Evolutionary conservation across 345 rosid species (phyloP), one percentile per base, ranked within the genome.

Genomic region (Rhizophora mangle): DNA sequence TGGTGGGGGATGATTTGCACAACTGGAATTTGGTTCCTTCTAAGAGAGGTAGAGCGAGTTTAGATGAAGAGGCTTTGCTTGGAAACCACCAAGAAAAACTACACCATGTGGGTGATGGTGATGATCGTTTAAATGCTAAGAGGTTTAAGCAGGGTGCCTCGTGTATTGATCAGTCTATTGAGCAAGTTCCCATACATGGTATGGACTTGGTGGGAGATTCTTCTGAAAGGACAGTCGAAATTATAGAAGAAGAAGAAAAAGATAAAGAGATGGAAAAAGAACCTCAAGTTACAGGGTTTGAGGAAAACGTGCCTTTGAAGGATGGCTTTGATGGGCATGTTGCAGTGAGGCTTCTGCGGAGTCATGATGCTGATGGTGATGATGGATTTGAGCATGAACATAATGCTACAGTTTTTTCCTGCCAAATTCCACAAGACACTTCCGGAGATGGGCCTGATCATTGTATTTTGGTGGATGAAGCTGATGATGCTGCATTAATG

Each of bases 41-140:
- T 51, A 79, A 79, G 81, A 82, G 89, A 78, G 69, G 22, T 56
- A 64, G 60, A 69, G 43, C 49, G 74, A 76, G 68, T 52, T 62
- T 70, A 63, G 62, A 62, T 53, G n/a, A 57, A 47, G 81, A 70
- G 43, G 69, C 77, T 24, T 8, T 37, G 6, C 67, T 24, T 30
- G 65, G 67, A 72, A 62, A 26, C 4, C 27, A n/a, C 18, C 36
- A 18, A 62, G 74, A 64, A 65, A 51, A 54, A 36, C 79, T 30
- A 36, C 59, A 20, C 51, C 15, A 39, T 70, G 30, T 36, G 18
- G 8, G 39, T 67, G 27, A 57, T 68, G 57, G 6, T 21, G 63
- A 71, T 72, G 46, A 19, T 52, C 70, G 34, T 34, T 37, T 60
- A 74, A 64, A 72, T 74, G 70, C 49, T 19, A 81, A 82, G 78